These are phyloP conservation scores for Fomitopsis betulina DNA, from an alignment of 1,284 basidiomycete genomes.

Conservation along the genomic window DNA sequence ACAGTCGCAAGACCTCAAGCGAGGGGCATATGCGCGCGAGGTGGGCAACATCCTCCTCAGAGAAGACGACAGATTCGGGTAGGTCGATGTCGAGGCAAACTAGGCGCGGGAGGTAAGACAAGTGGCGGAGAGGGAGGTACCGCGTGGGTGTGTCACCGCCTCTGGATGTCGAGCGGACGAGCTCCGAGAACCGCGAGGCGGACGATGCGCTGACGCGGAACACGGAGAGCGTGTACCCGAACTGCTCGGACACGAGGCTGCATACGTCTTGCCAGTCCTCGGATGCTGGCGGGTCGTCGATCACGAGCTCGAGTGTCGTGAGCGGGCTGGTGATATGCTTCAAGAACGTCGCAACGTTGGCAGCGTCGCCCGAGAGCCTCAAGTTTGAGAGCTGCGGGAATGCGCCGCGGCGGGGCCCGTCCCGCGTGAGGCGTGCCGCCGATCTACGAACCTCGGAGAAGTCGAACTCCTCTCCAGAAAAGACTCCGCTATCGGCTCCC, in stretches of 20 bases:
- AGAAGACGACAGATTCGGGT: conserved; percentile 65
- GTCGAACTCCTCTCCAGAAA: conserved; percentile 69
- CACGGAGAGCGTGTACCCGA: conserved; percentile 52
- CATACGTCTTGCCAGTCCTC: conserved; percentile 71
- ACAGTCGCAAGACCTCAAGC: conserved; percentile 60
- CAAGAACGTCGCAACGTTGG: conserved; percentile 65
- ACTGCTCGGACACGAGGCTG: conserved; percentile 54
- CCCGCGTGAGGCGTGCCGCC: conserved; percentile 51
- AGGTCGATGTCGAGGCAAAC: conserved; percentile 66
- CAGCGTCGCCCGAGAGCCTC: conserved; percentile 62
- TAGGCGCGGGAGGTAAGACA: conserved; percentile 50
- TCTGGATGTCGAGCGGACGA: conserved; percentile 60
- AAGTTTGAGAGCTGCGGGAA: conserved; percentile 57
- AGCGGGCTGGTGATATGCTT: conserved; percentile 59
- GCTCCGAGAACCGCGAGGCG: conserved; percentile 60
- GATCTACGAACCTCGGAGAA: conserved; percentile 68
- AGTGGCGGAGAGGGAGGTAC: conserved; percentile 54
- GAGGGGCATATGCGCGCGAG: conserved; percentile 59
- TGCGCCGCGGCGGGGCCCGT: conserved; percentile 36
- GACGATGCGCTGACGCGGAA: conserved; percentile 57
- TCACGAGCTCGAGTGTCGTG: conserved; percentile 59
- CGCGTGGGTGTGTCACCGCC: conserved; percentile 39
- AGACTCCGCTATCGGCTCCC: conserved; percentile 66
- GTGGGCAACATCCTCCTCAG: conserved; percentile 50
- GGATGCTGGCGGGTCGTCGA: conserved; percentile 70